Percentiles rank a stretch among this genome's conserved stretches.
Conservation (phyloP, 2,329 filamentous ascomycete genomes). For the Colletotrichum scovillei region DNA sequence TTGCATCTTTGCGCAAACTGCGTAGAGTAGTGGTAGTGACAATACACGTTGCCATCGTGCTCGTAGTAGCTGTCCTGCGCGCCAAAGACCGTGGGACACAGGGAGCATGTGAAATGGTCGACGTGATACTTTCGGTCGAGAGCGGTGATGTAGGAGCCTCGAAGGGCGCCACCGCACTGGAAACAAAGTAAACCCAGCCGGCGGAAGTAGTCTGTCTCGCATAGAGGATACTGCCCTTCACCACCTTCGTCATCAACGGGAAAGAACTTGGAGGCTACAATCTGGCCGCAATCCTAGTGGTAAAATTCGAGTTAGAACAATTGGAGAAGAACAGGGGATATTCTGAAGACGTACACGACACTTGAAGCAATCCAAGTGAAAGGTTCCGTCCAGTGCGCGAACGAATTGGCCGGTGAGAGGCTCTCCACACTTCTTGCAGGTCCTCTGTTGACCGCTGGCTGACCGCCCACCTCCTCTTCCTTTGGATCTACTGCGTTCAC, state of each 20-base stretch:
- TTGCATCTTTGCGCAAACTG: slow-evolving; percentile 97
- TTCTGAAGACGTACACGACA: slow-evolving; percentile 74
- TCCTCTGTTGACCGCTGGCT: slow-evolving; percentile 69
- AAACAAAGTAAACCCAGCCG: slow-evolving; percentile 91
- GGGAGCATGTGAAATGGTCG: slow-evolving; percentile 97
- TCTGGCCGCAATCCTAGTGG: slow-evolving; percentile 89
- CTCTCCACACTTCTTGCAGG: slow-evolving; percentile 90
- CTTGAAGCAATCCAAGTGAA: slow-evolving; percentile 97
- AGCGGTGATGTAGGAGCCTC: slow-evolving; percentile 97
- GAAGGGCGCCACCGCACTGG: slow-evolving; percentile 90
- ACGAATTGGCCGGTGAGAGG: slow-evolving; percentile 95
- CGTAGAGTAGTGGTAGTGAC: slow-evolving; percentile 98
- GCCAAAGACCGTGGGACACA: slow-evolving; percentile 97
- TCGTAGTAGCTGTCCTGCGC: slow-evolving; percentile 99
- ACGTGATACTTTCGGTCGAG: slow-evolving; percentile 99
- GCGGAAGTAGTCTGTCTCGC: slow-evolving; percentile 97
- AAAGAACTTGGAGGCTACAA: slow-evolving; percentile 99
- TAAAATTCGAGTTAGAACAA: slow-evolving; percentile 20
- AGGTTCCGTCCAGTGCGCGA: slow-evolving; percentile 90
- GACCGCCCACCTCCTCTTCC: slow-evolving; percentile 62
- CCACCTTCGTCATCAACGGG: slow-evolving; percentile 92
- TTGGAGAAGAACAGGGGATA: slow-evolving; percentile 15
- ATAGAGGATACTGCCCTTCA: slow-evolving; percentile 89
- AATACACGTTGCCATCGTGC: slow-evolving; percentile 95
- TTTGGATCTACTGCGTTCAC: slow-evolving; percentile 68